Evolutionary conservation across 2,329 filamentous ascomycete species (phyloP).

Genomic region (Aspergillus sp.): DNA sequence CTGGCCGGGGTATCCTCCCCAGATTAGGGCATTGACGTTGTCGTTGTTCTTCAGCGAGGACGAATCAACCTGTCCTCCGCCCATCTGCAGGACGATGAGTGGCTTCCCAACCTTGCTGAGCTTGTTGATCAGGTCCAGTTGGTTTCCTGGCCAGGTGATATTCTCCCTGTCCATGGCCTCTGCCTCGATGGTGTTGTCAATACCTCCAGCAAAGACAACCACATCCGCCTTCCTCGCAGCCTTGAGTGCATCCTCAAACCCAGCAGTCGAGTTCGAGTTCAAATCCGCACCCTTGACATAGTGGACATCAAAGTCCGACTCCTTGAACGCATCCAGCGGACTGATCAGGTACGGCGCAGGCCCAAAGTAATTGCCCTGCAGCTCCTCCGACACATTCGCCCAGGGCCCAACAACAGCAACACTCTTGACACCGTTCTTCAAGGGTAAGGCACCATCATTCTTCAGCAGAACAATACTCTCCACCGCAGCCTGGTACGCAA

Average conservation of each 20-base stretch:
- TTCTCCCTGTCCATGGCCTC: slow-evolving; percentile 42
- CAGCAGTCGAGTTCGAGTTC: slow-evolving; percentile 27
- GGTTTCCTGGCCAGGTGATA: slow-evolving; percentile 45
- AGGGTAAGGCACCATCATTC: slow-evolving; percentile 52
- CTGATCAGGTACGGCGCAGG: slow-evolving; percentile 56
- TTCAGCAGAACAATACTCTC: slow-evolving; percentile 53
- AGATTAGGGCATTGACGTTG: slow-evolving; percentile 43
- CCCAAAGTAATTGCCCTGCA: slow-evolving; percentile 62
- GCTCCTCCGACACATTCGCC: slow-evolving; percentile 56
- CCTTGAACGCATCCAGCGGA: slow-evolving; percentile 53
- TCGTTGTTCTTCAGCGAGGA: slow-evolving; percentile 38
- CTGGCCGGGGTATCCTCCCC: slow-evolving; percentile 48
- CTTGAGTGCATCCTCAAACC: slow-evolving; percentile 33
- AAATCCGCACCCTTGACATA: slow-evolving; percentile 44
- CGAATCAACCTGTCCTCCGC: slow-evolving; percentile 46
- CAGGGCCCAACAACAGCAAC: slow-evolving; percentile 60
- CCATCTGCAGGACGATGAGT: slow-evolving; percentile 43
- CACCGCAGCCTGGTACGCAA: slow-evolving; percentile 56
- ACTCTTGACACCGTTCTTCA: slow-evolving; percentile 37
- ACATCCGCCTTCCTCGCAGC: slow-evolving; percentile 38
- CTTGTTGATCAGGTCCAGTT: slow-evolving; percentile 41
- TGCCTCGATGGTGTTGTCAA: slow-evolving; percentile 43
- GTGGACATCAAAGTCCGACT: slow-evolving; percentile 47
- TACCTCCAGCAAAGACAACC: slow-evolving; percentile 43
- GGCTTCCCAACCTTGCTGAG: slow-evolving; percentile 40